A percentile compares a stretch with the other conserved stretches of the same genome.
phyloP scores from a whole-genome alignment of 768 basidiomycete genomes.

The Boletus sensibilis region DNA sequence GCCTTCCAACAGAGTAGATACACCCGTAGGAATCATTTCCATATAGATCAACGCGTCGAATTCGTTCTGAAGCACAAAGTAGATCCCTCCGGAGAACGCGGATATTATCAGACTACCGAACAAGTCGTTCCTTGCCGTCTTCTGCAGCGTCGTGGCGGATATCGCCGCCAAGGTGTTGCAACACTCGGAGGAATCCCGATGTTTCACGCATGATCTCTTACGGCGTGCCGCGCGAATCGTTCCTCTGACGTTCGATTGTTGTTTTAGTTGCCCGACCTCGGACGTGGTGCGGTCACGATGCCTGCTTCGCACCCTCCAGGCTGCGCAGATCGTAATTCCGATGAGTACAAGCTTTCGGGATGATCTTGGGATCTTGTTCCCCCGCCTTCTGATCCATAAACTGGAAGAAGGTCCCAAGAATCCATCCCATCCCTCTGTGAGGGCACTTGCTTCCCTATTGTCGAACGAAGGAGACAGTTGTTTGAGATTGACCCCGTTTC shows the following conservation, averaged over 20 bases:
- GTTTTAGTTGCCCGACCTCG: constrained; percentile 38
- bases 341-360: constrained; percentile 24
- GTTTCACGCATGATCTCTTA: constrained; percentile 50
- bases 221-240: constrained; percentile 42
- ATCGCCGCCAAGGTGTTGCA: constrained; percentile 42
- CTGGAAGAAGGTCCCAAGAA: constrained; percentile 42
- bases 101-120: constrained; percentile 39
- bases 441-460: constrained; percentile 23
- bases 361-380: constrained; percentile 34
- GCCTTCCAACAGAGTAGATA: constrained; percentile 32
- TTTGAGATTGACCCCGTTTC: constrained; percentile 34
- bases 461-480: constrained; percentile 25
- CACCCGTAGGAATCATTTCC: constrained; percentile 30
- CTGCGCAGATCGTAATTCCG: constrained; percentile 27
- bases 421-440: constrained; percentile 14
- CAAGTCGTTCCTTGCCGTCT: constrained; percentile 42
- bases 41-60: neutral
- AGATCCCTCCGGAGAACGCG: constrained; percentile 37
- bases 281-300: constrained; percentile 37
- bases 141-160: constrained; percentile 48
- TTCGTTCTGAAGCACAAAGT: constrained; percentile 14
- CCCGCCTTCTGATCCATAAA: constrained; percentile 33
- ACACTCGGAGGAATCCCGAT: constrained; percentile 44
- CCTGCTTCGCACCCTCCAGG: constrained; percentile 41
- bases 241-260: constrained; percentile 42